Conservation (phyloP, 2,329 filamentous ascomycete species). For the Madurella fahalii region DNA sequence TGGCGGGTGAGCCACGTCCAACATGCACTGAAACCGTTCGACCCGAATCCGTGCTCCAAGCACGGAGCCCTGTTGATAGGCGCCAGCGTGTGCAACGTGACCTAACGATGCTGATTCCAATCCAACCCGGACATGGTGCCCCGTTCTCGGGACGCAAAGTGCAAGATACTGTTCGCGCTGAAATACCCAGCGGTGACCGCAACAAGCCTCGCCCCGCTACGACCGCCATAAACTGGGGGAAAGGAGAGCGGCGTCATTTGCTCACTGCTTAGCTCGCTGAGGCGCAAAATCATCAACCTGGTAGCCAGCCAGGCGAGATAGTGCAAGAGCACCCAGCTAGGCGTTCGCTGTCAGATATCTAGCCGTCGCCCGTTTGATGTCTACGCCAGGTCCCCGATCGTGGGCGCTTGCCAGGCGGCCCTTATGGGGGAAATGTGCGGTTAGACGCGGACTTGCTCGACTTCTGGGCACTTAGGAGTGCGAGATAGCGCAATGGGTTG, state of each 20-base stretch:
- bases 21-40: constrained; percentile 18
- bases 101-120: constrained; percentile 8
- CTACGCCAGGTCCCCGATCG: constrained; percentile 16
- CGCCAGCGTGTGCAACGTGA: constrained; percentile 15
- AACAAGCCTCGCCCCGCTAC: constrained; percentile 5
- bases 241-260: constrained; percentile 12
- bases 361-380: constrained; percentile 17
- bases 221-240: constrained; percentile 7
- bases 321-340: constrained; percentile 18
- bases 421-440: constrained; percentile 14
- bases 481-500: constrained; percentile 1
- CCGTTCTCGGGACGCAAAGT: neutral
- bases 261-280: constrained; percentile 29
- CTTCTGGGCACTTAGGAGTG: constrained; percentile 19
- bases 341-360: constrained; percentile 18
- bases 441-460: constrained; percentile 25
- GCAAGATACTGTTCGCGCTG: neutral
- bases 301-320: constrained; percentile 27
- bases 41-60: constrained; percentile 11
- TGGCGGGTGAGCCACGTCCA: constrained; percentile 22
- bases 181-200: neutral
- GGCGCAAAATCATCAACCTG: constrained; percentile 19
- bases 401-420: constrained; percentile 30
- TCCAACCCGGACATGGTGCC: constrained; percentile 2
- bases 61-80: constrained; percentile 9